Percentiles rank a stretch among this genome's conserved stretches.
phyloP scores from a whole-genome alignment of 1,284 basidiomycete genomes.

The Apiotrichum akiyoshidainum region DNA sequence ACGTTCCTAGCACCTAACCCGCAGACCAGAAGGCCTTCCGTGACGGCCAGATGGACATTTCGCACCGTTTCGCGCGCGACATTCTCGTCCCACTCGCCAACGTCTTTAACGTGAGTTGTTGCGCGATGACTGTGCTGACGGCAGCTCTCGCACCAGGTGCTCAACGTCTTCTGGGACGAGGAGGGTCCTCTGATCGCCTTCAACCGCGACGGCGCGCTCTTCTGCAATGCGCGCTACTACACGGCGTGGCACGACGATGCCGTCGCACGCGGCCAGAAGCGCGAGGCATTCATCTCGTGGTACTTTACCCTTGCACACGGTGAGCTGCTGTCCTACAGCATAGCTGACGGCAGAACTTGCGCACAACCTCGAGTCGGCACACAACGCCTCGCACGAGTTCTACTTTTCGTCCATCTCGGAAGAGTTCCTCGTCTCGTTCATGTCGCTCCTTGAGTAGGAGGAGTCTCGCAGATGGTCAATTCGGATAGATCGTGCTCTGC shows the following conservation, averaged over 20 bases:
- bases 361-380: slow-evolving; percentile 46
- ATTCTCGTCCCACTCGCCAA: slow-evolving; percentile 51
- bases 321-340: slow-evolving; percentile 13
- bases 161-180: slow-evolving; percentile 85
- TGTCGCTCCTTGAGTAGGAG: background rate
- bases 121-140: too few species aligned
- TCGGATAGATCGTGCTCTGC: too few species aligned
- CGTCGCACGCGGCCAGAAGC: background rate
- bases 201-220: slow-evolving; percentile 84
- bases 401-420: slow-evolving; percentile 90
- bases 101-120: slow-evolving; percentile 40
- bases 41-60: slow-evolving; percentile 27
- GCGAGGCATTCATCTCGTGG: slow-evolving; percentile 71
- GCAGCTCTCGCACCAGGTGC: slow-evolving; percentile 55
- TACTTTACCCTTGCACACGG: slow-evolving; percentile 88
- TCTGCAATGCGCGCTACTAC: slow-evolving; percentile 83
- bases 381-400: slow-evolving; percentile 70
- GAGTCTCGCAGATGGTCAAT: background rate
- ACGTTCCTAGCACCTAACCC: background rate
- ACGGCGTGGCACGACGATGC: slow-evolving; percentile 69
- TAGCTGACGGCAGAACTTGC: slow-evolving; percentile 30
- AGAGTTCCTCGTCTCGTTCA: slow-evolving; percentile 50
- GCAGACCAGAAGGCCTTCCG: slow-evolving; percentile 25
- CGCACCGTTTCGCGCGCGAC: slow-evolving; percentile 63
- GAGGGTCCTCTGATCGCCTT: slow-evolving; percentile 85